phyloP scores from a whole-genome alignment of 768 basidiomycete genomes.

The Cubamyces sp. region DNA sequence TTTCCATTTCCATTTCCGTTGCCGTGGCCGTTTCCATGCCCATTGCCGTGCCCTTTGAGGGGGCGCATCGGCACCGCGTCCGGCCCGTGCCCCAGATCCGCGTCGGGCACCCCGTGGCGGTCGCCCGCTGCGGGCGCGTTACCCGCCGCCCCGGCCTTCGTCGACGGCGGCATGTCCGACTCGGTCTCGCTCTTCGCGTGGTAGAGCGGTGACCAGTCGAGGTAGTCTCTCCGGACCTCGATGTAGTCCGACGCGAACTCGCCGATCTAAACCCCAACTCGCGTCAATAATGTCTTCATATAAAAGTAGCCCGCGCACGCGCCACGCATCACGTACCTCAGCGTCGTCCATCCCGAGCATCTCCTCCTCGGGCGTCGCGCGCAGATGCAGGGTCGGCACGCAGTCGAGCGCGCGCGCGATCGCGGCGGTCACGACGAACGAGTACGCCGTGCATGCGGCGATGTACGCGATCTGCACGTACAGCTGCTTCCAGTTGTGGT shows the following conservation, averaged over 20 bases:
- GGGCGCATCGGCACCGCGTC: background rate
- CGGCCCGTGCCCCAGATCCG: conserved; percentile 2
- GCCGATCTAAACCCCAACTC: conserved; percentile 51
- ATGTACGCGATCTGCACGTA: conserved; percentile 84
- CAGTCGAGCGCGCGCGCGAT: conserved; percentile 84
- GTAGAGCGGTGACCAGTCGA: conserved; percentile 52
- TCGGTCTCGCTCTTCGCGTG: conserved; percentile 15
- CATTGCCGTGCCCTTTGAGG: background rate
- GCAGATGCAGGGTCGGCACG: conserved; percentile 76
- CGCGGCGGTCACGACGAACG: conserved; percentile 74
- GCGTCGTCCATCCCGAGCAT: conserved; percentile 86
- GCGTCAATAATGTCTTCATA: background rate
- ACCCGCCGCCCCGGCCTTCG: background rate
- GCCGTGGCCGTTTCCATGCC: background rate
- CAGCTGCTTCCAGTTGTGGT: conserved; percentile 79
- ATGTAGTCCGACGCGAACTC: conserved; percentile 57
- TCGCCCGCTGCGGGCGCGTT: conserved; percentile 33
- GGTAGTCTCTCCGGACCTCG: conserved; percentile 67
- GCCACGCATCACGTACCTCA: conserved; percentile 51
- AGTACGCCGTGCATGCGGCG: conserved; percentile 72
- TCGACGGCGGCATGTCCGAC: conserved; percentile 9
- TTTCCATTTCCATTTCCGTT: background rate
- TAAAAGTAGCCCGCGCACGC: background rate
- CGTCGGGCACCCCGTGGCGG: conserved; percentile 35
- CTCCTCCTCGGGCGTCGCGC: conserved; percentile 63